These are phyloP conservation scores for Verbena officinalis DNA, from an alignment of 257 asterid genomes.

Conservation along the genomic window DNA sequence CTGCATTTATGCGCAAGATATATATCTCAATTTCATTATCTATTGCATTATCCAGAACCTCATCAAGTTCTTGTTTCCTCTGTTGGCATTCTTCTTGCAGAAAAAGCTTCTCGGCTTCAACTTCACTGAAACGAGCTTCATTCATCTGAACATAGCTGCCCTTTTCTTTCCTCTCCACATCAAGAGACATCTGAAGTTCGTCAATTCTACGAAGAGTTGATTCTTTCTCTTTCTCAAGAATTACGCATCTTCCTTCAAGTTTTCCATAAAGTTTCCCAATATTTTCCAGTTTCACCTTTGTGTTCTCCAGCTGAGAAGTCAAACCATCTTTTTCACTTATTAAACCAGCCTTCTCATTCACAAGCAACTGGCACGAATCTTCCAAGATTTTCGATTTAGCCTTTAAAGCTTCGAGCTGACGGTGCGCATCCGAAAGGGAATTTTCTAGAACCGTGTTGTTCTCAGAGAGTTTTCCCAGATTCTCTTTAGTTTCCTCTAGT, in stretches of 20 bases:
- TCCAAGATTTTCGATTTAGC: conserved; percentile 66
- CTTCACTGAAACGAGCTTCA: conserved; percentile 41
- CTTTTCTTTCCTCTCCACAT: conserved; percentile 61
- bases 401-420: conserved; percentile 65
- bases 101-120: conserved; percentile 50
- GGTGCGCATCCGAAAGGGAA: conserved; percentile 65
- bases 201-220: conserved; percentile 53
- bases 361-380: conserved; percentile 75
- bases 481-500: conserved; percentile 60
- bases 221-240: conserved; percentile 74
- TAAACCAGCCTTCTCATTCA: conserved; percentile 68
- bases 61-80: conserved; percentile 63
- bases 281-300: conserved; percentile 51
- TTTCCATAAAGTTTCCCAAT: conserved; percentile 59
- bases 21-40: conserved; percentile 65
- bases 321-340: conserved; percentile 58
- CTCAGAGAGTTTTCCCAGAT: conserved; percentile 65
- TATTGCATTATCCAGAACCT: conserved; percentile 54
- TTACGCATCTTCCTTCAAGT: conserved; percentile 56
- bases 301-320: conserved; percentile 56
- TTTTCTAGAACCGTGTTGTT: conserved; percentile 62
- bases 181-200: conserved; percentile 64
- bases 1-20: conserved; percentile 52
- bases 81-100: conserved; percentile 55
- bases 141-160: conserved; percentile 44